Base-by-base conservation (phyloP, 208 protist genomes). In the Vickermania ingenoplastis region DNA sequence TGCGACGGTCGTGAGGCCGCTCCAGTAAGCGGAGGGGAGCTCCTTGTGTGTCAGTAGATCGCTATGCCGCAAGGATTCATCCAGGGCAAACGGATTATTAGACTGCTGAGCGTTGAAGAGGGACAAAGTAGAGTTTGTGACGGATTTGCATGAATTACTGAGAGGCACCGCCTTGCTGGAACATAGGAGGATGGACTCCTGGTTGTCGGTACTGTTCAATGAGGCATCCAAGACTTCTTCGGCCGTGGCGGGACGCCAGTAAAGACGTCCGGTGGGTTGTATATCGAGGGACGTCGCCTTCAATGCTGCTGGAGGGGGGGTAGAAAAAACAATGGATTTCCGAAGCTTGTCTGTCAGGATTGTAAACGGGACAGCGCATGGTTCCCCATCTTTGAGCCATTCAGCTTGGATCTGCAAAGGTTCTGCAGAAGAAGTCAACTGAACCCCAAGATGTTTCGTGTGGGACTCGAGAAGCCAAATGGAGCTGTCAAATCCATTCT, bases 81-180 rank as follows among this genome's bases (percentile, higher is more conserved):
- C 86, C 27, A 90, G 29, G 3, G 74, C 52, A 60, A 87, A 93
- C 1, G 86, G 81, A 49, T 93, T 93, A n/a, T 55, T 80, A n/a
- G 78, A 89, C 49, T 93, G 75, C 59, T 93, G 86, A 3, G 75
- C 74, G 58, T 90, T 93, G 31, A 83, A 63, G 49, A 93, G 26
- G 24, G 41, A 49, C 14, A 81, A 59, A 48, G 71, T 59, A 1
- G 51, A 48, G 23, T 17, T 13, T 25, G 31, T 25, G 53, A 22
- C 25, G 23, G 7, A 22, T 25, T 55, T 25, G 21, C 17, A 27
- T 55, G 21, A 21, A 22, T 55, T 7, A n/a, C n/a, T n/a, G n/a
- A n/a, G n/a, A n/a, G n/a, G n/a, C 21, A 55, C 21, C 11, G 21
- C 54, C 17, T 14, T 22, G 24, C n/a, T 41, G 52, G 25, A 75